Evolutionary conservation across 805 yeast species (phyloP), one percentile per base, ranked within the genome.

Genomic region (Candida stauntonica): DNA sequence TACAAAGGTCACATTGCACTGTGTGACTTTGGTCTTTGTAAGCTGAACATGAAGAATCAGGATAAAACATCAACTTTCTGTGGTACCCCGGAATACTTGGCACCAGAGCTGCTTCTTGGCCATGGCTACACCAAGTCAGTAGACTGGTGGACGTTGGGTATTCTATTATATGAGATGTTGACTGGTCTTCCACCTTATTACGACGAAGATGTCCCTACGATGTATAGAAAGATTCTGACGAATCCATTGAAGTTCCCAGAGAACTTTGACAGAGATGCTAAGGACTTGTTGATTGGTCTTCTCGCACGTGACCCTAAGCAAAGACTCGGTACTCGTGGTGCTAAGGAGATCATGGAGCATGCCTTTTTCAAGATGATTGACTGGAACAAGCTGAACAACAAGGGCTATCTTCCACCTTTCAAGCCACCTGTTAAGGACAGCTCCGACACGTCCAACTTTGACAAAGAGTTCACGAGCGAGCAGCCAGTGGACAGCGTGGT

Each of bases 101-200:
- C 98, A 1, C 99, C 99, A 1, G 99, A 93, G 63, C 68, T 93
- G 50, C 67, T 93, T 34, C 68, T 88, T 52, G 93, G 94, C 34
- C 88, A 86, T 58, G 98, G 98, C 2, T 93, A 93, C 62, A 88
- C 98, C 3, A 80, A 95, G 60, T 83, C 84, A 8, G 98, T 93
- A 17, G 99, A 93, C 63, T 93, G 96, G 91, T 93, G 99, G 99
- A 93, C 99, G 1, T 69, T 93, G 51, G 99, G 99, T 29, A 89
- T 91, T 14, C 69, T 93, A 38, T 68, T 93, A 31, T 93, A 87
- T 60, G 99, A 91, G 58, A 93, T 93, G 99, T 69, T 93, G 44
- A 88, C 97, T 2, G 96, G 98, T 1, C 72, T 93, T 50, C 99
- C 99, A 5, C 99, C 99, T 28, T 93, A 87, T 60, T 93, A 87